Percentiles rank a stretch among this genome's conserved stretches.
Conservation (phyloP, 257 asterid species). For the Petunia secreta region DNA sequence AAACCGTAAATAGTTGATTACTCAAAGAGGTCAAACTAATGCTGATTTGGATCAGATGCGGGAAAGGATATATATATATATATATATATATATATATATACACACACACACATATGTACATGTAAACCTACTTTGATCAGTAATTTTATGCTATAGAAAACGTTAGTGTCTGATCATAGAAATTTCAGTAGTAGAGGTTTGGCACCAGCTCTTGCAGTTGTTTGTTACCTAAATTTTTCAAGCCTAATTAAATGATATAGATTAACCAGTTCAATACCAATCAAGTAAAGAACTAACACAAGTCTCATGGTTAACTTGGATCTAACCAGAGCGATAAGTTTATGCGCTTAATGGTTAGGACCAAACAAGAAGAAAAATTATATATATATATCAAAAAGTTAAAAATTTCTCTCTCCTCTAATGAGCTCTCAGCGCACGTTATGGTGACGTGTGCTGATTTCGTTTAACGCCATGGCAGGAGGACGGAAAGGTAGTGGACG, state of each 20-base stretch:
- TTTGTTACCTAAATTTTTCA: background rate
- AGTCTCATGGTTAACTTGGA: background rate
- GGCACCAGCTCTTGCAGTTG: conserved; percentile 10
- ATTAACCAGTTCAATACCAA: conserved; percentile 3
- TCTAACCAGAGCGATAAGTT: background rate
- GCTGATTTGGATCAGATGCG: background rate
- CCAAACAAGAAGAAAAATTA: background rate
- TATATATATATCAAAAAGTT: too few species aligned
- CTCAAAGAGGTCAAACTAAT: background rate
- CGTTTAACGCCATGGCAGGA: too few species aligned
- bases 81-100: background rate
- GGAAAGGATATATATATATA: background rate
- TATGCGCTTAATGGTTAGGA: background rate
- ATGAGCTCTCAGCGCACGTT: too few species aligned
- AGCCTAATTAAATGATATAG: background rate
- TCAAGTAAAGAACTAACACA: background rate
- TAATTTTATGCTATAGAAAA: too few species aligned
- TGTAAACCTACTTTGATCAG: background rate
- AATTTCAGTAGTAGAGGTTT: background rate
- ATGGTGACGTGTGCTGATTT: too few species aligned
- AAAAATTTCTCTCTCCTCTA: too few species aligned
- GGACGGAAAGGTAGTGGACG: too few species aligned
- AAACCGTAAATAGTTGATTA: background rate
- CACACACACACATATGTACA: background rate
- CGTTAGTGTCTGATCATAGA: too few species aligned